Conservation (phyloP, 768 basidiomycete species). For the Mycena epipterygia region DNA sequence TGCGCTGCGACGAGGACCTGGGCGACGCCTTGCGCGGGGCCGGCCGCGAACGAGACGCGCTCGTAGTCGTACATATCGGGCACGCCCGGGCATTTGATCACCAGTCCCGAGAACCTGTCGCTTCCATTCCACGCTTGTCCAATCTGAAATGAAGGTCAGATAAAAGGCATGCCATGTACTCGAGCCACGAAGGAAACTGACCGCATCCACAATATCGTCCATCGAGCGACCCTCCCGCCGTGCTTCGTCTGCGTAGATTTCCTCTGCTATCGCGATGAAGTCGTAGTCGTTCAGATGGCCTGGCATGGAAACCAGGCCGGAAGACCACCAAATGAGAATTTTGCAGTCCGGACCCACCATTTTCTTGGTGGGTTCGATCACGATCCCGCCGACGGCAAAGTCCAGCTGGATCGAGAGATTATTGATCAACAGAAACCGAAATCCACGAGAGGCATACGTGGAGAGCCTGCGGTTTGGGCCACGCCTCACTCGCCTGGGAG, state of each 20-base stretch:
- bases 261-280: slow-evolving; percentile 6
- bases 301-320: neutral
- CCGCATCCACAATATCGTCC: slow-evolving; percentile 6
- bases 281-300: slow-evolving; percentile 18
- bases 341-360: slow-evolving; percentile 26
- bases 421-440: too few relatives aligned
- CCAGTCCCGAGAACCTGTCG: slow-evolving; percentile 14
- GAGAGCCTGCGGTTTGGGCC: slow-evolving; percentile 24
- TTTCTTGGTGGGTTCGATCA: slow-evolving; percentile 22
- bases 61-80: slow-evolving; percentile 34
- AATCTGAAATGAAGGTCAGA: slow-evolving; percentile 14
- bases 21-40: neutral
- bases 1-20: neutral
- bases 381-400: slow-evolving; percentile 10
- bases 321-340: slow-evolving; percentile 5
- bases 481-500: neutral
- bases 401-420: too few relatives aligned
- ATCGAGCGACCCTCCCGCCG: slow-evolving; percentile 15
- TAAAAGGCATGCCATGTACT: neutral
- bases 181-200: too few relatives aligned
- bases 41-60: slow-evolving; percentile 15
- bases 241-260: slow-evolving; percentile 22
- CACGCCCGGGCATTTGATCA: slow-evolving; percentile 18
- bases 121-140: slow-evolving; percentile 16
- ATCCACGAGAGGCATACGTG: slow-evolving; percentile 9